Conservation (phyloP, 768 basidiomycete genomes). For the Rhizopogon vulgaris region DNA sequence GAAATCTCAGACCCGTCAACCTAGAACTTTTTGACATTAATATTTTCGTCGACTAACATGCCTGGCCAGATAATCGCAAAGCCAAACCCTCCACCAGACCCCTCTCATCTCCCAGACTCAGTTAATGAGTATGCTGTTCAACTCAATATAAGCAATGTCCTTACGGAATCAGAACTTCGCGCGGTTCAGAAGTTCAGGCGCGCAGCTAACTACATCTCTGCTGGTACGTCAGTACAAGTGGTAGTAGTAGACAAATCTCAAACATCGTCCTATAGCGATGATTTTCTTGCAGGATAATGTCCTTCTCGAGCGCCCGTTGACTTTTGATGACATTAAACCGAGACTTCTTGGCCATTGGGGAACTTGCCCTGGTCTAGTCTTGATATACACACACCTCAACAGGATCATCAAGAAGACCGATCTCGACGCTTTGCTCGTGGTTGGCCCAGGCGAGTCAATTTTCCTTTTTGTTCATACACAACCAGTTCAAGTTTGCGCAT, state of each 20-base stretch:
- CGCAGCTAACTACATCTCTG: slow-evolving; percentile 66
- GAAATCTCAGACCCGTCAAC: not conserved
- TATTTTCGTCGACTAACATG: slow-evolving; percentile 29
- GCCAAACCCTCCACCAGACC: slow-evolving; percentile 65
- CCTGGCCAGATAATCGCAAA: slow-evolving; percentile 51
- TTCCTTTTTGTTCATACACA: not conserved
- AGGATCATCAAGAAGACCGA: slow-evolving; percentile 53
- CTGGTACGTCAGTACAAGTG: slow-evolving; percentile 38
- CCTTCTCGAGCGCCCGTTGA: slow-evolving; percentile 54
- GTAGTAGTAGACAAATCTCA: not conserved
- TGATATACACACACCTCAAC: slow-evolving; percentile 70
- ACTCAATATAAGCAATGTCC: slow-evolving; percentile 39
- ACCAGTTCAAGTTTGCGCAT: not conserved
- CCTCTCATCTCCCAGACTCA: slow-evolving; percentile 58
- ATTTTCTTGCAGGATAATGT: slow-evolving; percentile 77
- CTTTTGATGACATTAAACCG: slow-evolving; percentile 68
- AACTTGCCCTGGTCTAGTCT: slow-evolving; percentile 71
- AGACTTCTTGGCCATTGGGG: slow-evolving; percentile 84
- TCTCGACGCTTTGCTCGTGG: slow-evolving; percentile 66
- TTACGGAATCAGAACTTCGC: slow-evolving; percentile 45
- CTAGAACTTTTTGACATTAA: not conserved
- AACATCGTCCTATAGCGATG: slow-evolving; percentile 48
- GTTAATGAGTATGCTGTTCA: slow-evolving; percentile 44
- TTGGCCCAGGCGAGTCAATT: slow-evolving; percentile 56
- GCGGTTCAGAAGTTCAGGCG: slow-evolving; percentile 49